Evolutionary conservation across 139 green algal genomes (phyloP).

Genomic region (Chlamydomonas sp.): DNA sequence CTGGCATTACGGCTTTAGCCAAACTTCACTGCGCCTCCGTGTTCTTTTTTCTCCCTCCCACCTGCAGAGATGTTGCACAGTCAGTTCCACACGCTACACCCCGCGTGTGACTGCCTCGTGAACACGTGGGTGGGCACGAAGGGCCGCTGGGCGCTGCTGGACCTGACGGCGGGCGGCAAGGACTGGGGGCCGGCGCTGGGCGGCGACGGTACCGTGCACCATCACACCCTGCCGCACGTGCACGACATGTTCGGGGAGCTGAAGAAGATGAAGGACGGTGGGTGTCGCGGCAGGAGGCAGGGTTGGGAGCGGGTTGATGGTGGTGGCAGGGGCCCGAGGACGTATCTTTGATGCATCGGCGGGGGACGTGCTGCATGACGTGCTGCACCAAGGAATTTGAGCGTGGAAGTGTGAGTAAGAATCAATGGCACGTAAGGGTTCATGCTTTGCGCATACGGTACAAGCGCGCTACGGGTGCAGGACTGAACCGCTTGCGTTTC

Average conservation of each 20-base stretch:
- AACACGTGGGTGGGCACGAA: constrained; percentile 38
- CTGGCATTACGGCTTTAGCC: too few relatives aligned
- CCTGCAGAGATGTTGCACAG: constrained; percentile 43
- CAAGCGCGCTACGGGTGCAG: too few relatives aligned
- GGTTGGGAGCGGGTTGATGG: background rate
- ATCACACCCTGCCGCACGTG: constrained; percentile 60
- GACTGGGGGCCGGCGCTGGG: constrained; percentile 77
- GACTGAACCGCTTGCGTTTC: too few relatives aligned
- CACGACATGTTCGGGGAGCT: constrained; percentile 50
- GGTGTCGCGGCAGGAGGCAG: background rate
- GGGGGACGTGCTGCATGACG: too few relatives aligned
- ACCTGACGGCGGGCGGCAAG: constrained; percentile 57
- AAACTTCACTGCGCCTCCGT: too few relatives aligned
- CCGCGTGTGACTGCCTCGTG: constrained; percentile 66
- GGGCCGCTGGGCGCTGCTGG: constrained; percentile 45
- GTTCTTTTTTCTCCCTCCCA: background rate
- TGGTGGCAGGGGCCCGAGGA: background rate
- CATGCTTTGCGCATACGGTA: too few relatives aligned
- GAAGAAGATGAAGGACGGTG: constrained; percentile 37
- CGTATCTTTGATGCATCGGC: background rate
- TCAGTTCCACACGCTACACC: constrained; percentile 50
- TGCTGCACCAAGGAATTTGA: too few relatives aligned
- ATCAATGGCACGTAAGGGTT: too few relatives aligned
- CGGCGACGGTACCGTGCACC: constrained; percentile 66
- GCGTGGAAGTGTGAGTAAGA: too few relatives aligned